Evolutionary conservation across 208 protist genomes (phyloP).

Genomic region (Wallacemonas sp.): DNA sequence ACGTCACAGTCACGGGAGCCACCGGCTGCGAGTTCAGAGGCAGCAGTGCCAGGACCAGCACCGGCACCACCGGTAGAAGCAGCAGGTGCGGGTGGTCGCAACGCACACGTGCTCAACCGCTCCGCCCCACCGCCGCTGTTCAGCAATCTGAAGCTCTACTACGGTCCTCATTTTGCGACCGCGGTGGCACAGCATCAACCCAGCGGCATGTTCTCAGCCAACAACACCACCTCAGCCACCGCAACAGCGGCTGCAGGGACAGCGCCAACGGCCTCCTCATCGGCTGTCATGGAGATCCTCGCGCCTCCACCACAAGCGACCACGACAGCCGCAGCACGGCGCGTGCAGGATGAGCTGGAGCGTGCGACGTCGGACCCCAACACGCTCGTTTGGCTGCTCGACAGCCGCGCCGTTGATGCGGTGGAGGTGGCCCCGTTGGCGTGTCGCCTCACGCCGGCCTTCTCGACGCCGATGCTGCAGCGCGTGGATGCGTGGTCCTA

Average conservation of each 20-base stretch:
- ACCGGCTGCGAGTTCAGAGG: not conserved
- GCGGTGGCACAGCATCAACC: constrained; percentile 5
- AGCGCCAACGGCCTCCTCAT: not conserved
- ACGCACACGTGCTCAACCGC: not conserved
- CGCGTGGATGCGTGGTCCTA: constrained; percentile 61
- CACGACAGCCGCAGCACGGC: not conserved
- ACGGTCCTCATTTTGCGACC: constrained; percentile 2
- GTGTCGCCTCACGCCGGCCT: constrained; percentile 56
- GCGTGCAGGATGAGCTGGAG: constrained; percentile 4
- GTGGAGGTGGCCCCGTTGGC: constrained; percentile 28
- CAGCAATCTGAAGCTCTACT: constrained; percentile 12
- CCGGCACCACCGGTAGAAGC: not conserved
- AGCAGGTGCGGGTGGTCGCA: not conserved
- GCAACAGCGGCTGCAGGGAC: not conserved
- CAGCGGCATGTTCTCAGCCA: not conserved
- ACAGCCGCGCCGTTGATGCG: constrained; percentile 29
- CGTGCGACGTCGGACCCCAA: constrained; percentile 1
- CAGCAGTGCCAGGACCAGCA: not conserved
- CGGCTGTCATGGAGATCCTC: too few relatives aligned
- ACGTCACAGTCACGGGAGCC: not conserved
- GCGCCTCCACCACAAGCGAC: too few relatives aligned
- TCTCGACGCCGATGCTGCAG: constrained; percentile 53
- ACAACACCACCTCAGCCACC: not conserved
- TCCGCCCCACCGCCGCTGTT: not conserved
- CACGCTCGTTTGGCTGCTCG: constrained; percentile 36